These are phyloP conservation scores for Sideroxylon spinosum DNA, from an alignment of 179 eudicot species.

Conservation along the genomic window DNA sequence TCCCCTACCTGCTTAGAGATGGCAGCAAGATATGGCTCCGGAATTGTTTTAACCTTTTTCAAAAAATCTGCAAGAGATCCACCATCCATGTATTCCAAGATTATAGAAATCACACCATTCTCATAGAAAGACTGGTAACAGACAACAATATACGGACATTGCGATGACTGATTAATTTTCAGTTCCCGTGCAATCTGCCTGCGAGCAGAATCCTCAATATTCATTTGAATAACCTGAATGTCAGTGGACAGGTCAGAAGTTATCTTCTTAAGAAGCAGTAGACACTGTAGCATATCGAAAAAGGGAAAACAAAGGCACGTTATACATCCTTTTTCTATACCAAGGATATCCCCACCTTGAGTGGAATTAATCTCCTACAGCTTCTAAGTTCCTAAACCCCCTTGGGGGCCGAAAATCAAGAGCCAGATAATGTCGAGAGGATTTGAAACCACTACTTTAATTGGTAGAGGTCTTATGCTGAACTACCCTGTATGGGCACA, in stretches of 20 bases:
- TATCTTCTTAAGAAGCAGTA: neutral
- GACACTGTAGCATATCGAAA: neutral
- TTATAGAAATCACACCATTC: slow-evolving; percentile 87
- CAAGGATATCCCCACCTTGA: too few relatives aligned
- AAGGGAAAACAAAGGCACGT: neutral
- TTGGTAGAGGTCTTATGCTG: too few relatives aligned
- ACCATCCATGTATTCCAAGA: slow-evolving; percentile 99
- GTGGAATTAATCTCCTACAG: too few relatives aligned
- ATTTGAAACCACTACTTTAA: too few relatives aligned
- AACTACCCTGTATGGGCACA: too few relatives aligned
- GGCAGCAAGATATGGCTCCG: slow-evolving; percentile 88
- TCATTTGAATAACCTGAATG: slow-evolving; percentile 92
- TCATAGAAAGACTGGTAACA: slow-evolving; percentile 90
- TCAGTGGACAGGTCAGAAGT: slow-evolving; percentile 13
- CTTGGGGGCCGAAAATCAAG: too few relatives aligned
- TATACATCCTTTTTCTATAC: too few relatives aligned
- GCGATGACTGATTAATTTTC: slow-evolving; percentile 91
- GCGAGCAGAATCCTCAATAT: slow-evolving; percentile 76
- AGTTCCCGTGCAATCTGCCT: slow-evolving; percentile 78
- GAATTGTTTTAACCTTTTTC: slow-evolving; percentile 63
- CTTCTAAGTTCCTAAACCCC: too few relatives aligned
- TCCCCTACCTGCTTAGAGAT: slow-evolving; percentile 81
- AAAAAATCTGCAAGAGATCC: slow-evolving; percentile 89
- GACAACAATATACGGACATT: slow-evolving; percentile 75
- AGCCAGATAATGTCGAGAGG: too few relatives aligned